Percentiles rank a stretch among this genome's conserved stretches.
Evolutionary conservation across 2,329 filamentous ascomycete species (phyloP).

Genomic region (Trichoderma breve): DNA sequence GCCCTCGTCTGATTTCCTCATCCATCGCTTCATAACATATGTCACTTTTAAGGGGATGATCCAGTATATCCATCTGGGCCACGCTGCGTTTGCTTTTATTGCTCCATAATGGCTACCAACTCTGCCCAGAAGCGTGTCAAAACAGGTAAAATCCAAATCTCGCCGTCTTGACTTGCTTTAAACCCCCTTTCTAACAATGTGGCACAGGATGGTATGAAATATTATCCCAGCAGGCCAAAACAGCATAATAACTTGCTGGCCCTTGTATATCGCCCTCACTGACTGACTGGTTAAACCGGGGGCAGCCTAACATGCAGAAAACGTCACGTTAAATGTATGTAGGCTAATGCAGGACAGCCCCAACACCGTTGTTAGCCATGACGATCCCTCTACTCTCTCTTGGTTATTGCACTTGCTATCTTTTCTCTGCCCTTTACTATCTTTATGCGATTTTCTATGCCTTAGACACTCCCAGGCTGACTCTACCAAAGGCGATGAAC

Average conservation of each 20-base stretch:
- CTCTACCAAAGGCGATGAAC: background rate
- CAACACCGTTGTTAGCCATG: background rate
- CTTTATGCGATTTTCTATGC: too few relatives aligned
- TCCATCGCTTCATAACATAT: background rate
- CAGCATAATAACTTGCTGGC: background rate
- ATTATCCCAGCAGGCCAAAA: background rate
- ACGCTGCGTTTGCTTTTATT: background rate
- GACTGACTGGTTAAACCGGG: background rate
- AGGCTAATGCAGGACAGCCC: background rate
- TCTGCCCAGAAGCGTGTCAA: background rate
- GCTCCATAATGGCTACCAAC: background rate
- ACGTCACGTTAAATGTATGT: slow-evolving; percentile 15
- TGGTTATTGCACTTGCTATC: background rate
- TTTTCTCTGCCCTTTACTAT: background rate
- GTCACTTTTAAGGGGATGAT: background rate
- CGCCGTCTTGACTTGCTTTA: background rate
- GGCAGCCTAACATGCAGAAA: slow-evolving; percentile 12
- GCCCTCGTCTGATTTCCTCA: background rate
- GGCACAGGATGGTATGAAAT: background rate
- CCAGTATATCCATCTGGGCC: background rate
- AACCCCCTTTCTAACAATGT: background rate
- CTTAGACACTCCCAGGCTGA: background rate
- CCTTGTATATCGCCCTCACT: background rate
- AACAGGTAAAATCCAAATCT: background rate
- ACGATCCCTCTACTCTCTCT: background rate